Base-by-base conservation (phyloP, 495 filamentous ascomycete genomes). In the Viridothelium virens region DNA sequence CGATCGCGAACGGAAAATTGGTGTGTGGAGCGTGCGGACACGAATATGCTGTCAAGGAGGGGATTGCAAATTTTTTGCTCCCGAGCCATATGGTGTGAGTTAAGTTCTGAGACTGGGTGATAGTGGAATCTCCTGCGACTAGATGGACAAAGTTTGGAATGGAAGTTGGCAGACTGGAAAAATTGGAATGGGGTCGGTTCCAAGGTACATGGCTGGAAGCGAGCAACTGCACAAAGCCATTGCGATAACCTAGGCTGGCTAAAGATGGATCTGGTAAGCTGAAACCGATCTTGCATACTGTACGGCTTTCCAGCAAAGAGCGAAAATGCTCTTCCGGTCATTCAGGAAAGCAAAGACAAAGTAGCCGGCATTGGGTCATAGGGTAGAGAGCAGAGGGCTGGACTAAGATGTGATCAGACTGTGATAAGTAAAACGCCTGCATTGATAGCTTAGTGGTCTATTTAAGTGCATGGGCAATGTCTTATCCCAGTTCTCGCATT, bases 61-160 rank as follows among this genome's bases (percentile, higher is more conserved):
- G 94, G 33, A 96, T 97, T 71, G 90, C 91, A 56, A 97, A 97
- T 75, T 98, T 98, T 73, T 79, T 98, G 70, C 78, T 98, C 74
- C 94, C 94, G 18, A 92, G 88, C 72, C 94, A 97, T 80, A 77
- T 97, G 72, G 94, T 78, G 53, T 78, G 69, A 73, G 9, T 5
- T 11, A 18, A 46, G 9, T 46, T 7, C 41, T 46, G 16, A 9
- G 41, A 46, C 9, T 46, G 9, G 25, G 25, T 25, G 25, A 25
- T 25, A 25, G 25, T 25, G 25, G 25, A 25, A 25, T 25, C 25
- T 25, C 25, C 25, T 25, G 25, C 25, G 25, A 25, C 25, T 25
- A 25, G 25, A 25, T 25, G 25, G 25, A 25, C 25, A 25, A 25
- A 25, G 25, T 25, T 25, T 25, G 25, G 25, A 25, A 25, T 25